Base-by-base conservation (phyloP, 768 basidiomycete genomes). In the Roridomyces roridus region DNA sequence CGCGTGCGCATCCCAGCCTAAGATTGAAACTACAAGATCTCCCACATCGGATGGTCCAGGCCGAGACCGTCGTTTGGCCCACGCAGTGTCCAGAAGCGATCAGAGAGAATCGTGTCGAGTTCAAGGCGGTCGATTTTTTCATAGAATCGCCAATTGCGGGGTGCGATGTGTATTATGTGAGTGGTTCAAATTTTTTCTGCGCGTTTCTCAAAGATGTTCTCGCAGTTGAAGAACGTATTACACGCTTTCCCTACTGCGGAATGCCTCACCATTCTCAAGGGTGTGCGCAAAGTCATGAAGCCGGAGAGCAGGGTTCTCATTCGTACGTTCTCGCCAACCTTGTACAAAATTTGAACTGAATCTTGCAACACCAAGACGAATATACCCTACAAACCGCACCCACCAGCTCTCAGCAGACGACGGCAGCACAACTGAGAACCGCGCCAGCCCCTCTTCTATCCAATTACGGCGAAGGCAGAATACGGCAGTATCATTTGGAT, bases 131-230 rank as follows among this genome's bases (percentile, higher is more conserved):
- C 12, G 72, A 81, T 44, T 80, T 81, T 56, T 69, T 80, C 25
- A 61, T 48, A 4, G 74, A 77, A 12, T 40, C 69, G 2, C 78
- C 78, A 3, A 70, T 74, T 5, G 45, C 60, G 7, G 72, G 65
- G 4, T 77, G 74, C 45, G 71, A 77, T 47, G 61, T 77, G 15
- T 79, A 80, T 63, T 78, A 76, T 63, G 78, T 80, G 62, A 61
- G 74, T 67, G 7, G 26, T 12, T 40, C 42, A 21, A 8, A 6
- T 48, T 40, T 47, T n/a, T 24, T 40, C 45, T 7, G 6, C 24
- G 25, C 29, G n/a, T n/a, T n/a, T n/a, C n/a, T n/a, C n/a, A n/a
- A n/a, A n/a, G n/a, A n/a, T n/a, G n/a, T n/a, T n/a, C n/a, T 34
- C 10, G 11, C 31, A 34, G 55, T 6, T 62, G 43, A 62, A 62